phyloP scores from a whole-genome alignment of 495 filamentous ascomycete species.

The Penicillium robsamsonii region DNA sequence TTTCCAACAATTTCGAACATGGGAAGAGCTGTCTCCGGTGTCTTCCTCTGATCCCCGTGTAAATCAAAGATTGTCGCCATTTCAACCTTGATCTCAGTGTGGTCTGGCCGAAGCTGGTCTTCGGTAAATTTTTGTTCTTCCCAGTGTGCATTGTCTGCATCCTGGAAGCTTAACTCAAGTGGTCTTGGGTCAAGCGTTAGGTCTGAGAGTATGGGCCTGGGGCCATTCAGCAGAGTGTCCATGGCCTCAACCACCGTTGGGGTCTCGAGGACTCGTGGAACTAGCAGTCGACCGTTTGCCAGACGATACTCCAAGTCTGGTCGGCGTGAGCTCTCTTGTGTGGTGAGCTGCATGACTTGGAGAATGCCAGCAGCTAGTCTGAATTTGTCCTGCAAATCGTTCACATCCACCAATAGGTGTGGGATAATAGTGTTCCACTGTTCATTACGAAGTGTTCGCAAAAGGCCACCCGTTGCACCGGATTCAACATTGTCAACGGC shows the following conservation, averaged over 20 bases:
- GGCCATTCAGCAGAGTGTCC: conserved; percentile 21
- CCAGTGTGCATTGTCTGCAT: conserved; percentile 16
- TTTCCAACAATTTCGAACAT: conserved; percentile 20
- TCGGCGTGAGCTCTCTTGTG: conserved; percentile 12
- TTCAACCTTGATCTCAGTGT: conserved; percentile 21
- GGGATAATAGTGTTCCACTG: conserved; percentile 17
- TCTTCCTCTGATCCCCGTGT: conserved; percentile 8
- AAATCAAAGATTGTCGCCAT: conserved; percentile 18
- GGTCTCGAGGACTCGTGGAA: conserved; percentile 22
- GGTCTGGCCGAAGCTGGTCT: conserved; percentile 9
- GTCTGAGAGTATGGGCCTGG: conserved; percentile 15
- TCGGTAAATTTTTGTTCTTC: conserved; percentile 8
- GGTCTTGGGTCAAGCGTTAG: conserved; percentile 12
- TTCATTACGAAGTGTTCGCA: conserved; percentile 29
- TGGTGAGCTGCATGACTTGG: conserved; percentile 22
- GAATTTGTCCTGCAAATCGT: conserved; percentile 11
- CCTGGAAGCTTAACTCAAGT: conserved; percentile 17
- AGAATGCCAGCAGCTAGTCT: conserved; percentile 16
- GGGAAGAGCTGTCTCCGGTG: conserved; percentile 16
- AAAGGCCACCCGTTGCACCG: conserved; percentile 20
- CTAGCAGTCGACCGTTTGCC: conserved; percentile 16
- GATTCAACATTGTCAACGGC: conserved; percentile 10
- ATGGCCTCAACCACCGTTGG: conserved; percentile 23
- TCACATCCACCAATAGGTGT: conserved; percentile 15
- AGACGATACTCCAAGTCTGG: conserved; percentile 23